These are phyloP conservation scores for Punctularia strigosozonata DNA, from an alignment of 768 basidiomycete species.

Conservation along the genomic window DNA sequence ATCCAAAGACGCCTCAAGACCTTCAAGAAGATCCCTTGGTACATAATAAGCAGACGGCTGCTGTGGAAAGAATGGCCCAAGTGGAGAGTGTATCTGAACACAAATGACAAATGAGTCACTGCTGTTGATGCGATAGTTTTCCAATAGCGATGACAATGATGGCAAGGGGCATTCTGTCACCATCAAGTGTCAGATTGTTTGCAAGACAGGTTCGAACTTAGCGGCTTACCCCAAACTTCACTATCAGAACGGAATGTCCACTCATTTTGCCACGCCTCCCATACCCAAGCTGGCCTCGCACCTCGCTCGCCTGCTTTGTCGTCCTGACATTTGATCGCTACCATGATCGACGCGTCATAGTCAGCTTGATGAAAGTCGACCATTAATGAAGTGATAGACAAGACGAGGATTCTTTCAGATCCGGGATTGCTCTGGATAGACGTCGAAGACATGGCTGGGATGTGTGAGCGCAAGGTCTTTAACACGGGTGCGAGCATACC, in stretches of 20 bases:
- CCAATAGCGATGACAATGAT: conserved; percentile 43
- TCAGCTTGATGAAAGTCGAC: conserved; percentile 56
- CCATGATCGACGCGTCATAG: conserved; percentile 54
- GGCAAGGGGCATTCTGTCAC: conserved; percentile 52
- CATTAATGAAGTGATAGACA: conserved; percentile 57
- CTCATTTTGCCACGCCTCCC: conserved; percentile 61
- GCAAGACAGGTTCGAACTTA: neutral
- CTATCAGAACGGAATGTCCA: conserved; percentile 60
- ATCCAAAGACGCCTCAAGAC: conserved; percentile 60
- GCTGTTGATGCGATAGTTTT: conserved; percentile 43
- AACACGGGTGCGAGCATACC: too few relatives aligned
- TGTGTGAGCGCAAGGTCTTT: too few relatives aligned
- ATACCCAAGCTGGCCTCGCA: conserved; percentile 59
- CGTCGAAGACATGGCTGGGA: too few relatives aligned
- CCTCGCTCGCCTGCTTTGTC: conserved; percentile 49
- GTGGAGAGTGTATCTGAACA: conserved; percentile 59
- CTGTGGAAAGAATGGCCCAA: conserved; percentile 44
- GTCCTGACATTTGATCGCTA: conserved; percentile 56
- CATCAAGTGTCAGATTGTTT: neutral
- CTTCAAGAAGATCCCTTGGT: conserved; percentile 54
- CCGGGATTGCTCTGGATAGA: too few relatives aligned
- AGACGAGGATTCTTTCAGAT: conserved; percentile 28
- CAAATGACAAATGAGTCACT: conserved; percentile 64
- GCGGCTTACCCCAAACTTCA: conserved; percentile 64
- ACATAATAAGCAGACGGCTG: conserved; percentile 56